Evolutionary conservation across 1,284 basidiomycete species (phyloP).

Genomic region (Cutaneotrichosporon sp.): DNA sequence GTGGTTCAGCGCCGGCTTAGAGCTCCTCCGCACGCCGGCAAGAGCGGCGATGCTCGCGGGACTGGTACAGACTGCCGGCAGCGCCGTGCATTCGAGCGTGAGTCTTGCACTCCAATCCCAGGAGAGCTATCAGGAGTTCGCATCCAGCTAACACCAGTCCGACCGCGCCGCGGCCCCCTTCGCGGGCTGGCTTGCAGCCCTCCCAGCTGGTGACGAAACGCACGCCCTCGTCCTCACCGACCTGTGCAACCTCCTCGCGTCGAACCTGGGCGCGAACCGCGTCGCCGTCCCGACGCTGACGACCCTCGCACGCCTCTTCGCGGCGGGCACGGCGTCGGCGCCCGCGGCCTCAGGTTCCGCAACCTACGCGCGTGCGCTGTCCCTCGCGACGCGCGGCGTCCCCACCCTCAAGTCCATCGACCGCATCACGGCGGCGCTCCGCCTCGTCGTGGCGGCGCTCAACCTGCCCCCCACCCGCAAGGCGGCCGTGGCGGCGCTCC

Average conservation of each 20-base stretch:
- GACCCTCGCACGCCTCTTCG: slow-evolving; percentile 69
- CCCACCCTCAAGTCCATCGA: slow-evolving; percentile 69
- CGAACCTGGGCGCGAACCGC: slow-evolving; percentile 64
- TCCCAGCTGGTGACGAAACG: slow-evolving; percentile 49
- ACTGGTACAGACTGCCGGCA: slow-evolving; percentile 72
- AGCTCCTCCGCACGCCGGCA: slow-evolving; percentile 14
- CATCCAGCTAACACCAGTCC: slow-evolving; percentile 61
- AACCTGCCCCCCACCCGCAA: slow-evolving; percentile 49
- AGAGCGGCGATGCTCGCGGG: slow-evolving; percentile 65
- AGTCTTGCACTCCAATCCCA: slow-evolving; percentile 44
- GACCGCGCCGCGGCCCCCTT: slow-evolving; percentile 67
- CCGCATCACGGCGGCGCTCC: slow-evolving; percentile 74
- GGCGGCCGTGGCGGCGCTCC: slow-evolving; percentile 59
- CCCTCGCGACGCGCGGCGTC: slow-evolving; percentile 28
- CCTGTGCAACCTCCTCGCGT: slow-evolving; percentile 60
- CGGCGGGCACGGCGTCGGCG: slow-evolving; percentile 53
- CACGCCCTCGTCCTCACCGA: slow-evolving; percentile 59
- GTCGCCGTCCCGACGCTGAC: slow-evolving; percentile 76
- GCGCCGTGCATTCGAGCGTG: slow-evolving; percentile 78
- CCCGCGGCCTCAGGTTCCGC: neutral
- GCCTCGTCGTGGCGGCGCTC: slow-evolving; percentile 59
- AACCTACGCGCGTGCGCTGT: slow-evolving; percentile 10
- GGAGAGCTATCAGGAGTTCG: too few species aligned
- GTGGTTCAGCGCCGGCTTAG: slow-evolving; percentile 21
- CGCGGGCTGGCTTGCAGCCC: slow-evolving; percentile 56